Evolutionary conservation across 192 early-diverging fungal genomes (phyloP), one percentile per base, ranked within the genome.

Genomic region (Linnemannia elongata): DNA sequence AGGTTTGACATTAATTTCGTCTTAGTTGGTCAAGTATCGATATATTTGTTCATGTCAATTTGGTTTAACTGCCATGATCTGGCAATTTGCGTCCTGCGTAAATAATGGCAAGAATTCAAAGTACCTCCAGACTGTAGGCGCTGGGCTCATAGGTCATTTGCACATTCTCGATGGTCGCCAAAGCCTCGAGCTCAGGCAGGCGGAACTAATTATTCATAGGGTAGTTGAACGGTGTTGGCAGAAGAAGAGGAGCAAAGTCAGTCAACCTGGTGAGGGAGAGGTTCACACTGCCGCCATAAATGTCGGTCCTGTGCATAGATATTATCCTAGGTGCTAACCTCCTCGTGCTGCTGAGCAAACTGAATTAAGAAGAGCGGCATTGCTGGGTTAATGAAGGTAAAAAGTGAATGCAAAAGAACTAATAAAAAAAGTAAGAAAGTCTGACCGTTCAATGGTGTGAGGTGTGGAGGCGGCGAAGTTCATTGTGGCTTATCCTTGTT

Each of bases 131-230:
- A 38, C 90, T 91, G 80, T 97, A 96, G 15, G 84, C 90, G 22
- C 77, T 82, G 38, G 82, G 80, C 68, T 97, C 93, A 72, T 93
- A 96, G 8, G 82, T 86, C 55, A 97, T 79, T 9, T 82, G 78
- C 4, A 98, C 94, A 72, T 93, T 89, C 85, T 97, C 96, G 17
- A 98, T 85, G 30, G 88, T 88, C 1, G 97, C 94, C 68, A 99
- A 89, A 8, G 97, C 92, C 35, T 96, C 93, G 49, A 99, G 93
- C 89, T 99, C 98, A 76, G 94, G 91, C 44, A 95, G 84, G 15
- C 94, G 93, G 85, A 96, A 97, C 83, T 96, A 93, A 54, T 88
- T 89, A 81, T 95, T 93, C 74, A 52, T 76, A 83, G 82, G 30
- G 13, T 36, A 54, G 33, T 8, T 10, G 74, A 8, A 49, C 10